Evolutionary conservation across 108 stramenopile genomes (phyloP), one percentile per base, ranked within the genome.

Genomic region (Cyclotella atomus): DNA sequence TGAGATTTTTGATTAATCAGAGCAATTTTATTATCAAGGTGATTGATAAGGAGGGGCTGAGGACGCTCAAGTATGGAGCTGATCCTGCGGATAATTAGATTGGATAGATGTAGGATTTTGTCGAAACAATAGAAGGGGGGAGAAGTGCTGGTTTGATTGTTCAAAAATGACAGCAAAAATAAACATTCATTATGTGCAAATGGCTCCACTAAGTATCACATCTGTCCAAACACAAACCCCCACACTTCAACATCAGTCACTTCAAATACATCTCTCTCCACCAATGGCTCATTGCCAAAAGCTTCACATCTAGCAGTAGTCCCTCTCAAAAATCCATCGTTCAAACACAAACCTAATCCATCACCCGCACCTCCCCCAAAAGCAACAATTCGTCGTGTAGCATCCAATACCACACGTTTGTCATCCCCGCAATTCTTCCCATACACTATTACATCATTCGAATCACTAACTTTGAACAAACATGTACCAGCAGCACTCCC

Each of bases 11-110:
- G 72, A 89, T 99, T 47, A 75, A 84, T 44, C 96, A 97, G 83
- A 91, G 92, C 21, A 97, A 97, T 83, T 99, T 96, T 54, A 92
- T 96, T 64, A 86, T 98, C 74, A 99, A 99, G 81, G 91, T 96
- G 44, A 85, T 95, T 29, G 95, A 96, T 80, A 90, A 91, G 72
- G 86, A 96, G 59, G 97, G 97, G 55, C 88, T 95, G 41, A 84
- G 86, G 60, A 89, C 91, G 27, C 43, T 85, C 63, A 85, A 83
- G 43, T 89, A 68, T 78, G 94, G 87, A 44, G 83, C 79, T 9
- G 91, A 95, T 82, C 94, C 94, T 52, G 79, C 88, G 28, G 91
- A 95, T 62, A 91, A 80, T 32, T 83, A 57, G 29, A 30, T 28
- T 29, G 52, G 5, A 53, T 2, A 23, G 23, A 23, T 41, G 7